phyloP scores from a whole-genome alignment of 1,284 basidiomycete species.

The Fomitopsis pinicola region DNA sequence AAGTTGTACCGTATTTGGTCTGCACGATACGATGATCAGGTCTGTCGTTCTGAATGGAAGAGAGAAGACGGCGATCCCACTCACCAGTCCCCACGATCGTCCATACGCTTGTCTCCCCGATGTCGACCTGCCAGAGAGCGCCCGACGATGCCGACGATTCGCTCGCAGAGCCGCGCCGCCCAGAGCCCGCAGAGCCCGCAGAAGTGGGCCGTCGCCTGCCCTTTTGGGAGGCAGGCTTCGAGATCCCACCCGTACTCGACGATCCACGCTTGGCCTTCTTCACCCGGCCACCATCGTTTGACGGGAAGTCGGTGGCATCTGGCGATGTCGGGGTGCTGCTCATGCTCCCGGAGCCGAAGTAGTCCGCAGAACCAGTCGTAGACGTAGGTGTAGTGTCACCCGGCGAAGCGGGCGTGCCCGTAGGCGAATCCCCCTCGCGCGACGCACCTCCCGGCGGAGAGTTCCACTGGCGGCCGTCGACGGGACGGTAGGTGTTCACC shows the following conservation, averaged over 20 bases:
- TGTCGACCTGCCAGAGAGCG: conserved; percentile 82
- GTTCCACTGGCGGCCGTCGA: conserved; percentile 69
- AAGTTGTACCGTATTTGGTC: conserved; percentile 90
- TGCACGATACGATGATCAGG: conserved; percentile 23
- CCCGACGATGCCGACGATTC: conserved; percentile 69
- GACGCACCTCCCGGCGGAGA: conserved; percentile 35
- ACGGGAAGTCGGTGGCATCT: conserved; percentile 62
- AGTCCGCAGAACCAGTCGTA: conserved; percentile 50
- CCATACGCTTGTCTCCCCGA: conserved; percentile 89
- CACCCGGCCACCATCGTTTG: conserved; percentile 78
- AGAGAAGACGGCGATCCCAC: conserved; percentile 16
- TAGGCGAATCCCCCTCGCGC: conserved; percentile 49
- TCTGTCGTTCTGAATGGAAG: background rate
- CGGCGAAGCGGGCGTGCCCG: conserved; percentile 58
- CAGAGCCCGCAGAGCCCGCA: conserved; percentile 65
- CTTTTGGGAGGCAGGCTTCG: conserved; percentile 57
- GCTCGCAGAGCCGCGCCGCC: conserved; percentile 57
- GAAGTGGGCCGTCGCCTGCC: conserved; percentile 69
- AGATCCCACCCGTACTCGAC: conserved; percentile 63
- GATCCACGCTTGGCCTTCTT: conserved; percentile 74
- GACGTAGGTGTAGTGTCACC: conserved; percentile 59
- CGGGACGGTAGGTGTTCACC: conserved; percentile 83
- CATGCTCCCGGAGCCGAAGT: conserved; percentile 49
- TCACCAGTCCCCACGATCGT: conserved; percentile 87
- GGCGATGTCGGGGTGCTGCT: conserved; percentile 69